phyloP scores from a whole-genome alignment of 768 basidiomycete genomes.

The Lentinula boryana region DNA sequence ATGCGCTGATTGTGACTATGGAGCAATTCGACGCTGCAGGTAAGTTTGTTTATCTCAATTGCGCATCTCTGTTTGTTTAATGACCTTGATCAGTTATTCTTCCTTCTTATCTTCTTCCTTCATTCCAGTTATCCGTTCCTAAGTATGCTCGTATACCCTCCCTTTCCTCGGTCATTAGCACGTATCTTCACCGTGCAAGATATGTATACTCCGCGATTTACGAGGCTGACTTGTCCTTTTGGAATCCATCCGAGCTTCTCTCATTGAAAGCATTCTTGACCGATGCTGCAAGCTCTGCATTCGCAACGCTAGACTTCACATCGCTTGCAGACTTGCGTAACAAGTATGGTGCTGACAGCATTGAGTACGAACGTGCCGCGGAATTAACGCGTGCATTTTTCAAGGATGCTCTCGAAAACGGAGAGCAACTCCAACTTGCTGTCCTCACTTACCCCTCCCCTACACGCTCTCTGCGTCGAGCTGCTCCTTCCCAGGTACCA shows the following conservation, averaged over 20 bases:
- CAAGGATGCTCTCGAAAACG: slow-evolving; percentile 30
- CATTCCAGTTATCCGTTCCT: slow-evolving; percentile 37
- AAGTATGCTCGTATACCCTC: slow-evolving; percentile 27
- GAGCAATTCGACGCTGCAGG: slow-evolving; percentile 52
- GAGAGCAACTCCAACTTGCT: slow-evolving; percentile 38
- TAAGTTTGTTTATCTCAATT: slow-evolving; percentile 20
- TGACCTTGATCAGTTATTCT: slow-evolving; percentile 40
- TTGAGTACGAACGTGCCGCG: slow-evolving; percentile 45
- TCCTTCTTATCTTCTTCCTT: slow-evolving; percentile 41
- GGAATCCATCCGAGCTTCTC: slow-evolving; percentile 27
- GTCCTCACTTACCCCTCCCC: slow-evolving; percentile 41
- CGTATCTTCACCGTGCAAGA: slow-evolving; percentile 52
- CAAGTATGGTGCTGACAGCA: slow-evolving; percentile 43
- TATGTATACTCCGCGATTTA: slow-evolving; percentile 53
- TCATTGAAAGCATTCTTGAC: slow-evolving; percentile 49
- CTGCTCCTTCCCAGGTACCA: slow-evolving; percentile 38
- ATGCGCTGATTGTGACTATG: slow-evolving; percentile 48
- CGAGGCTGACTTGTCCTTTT: slow-evolving; percentile 30
- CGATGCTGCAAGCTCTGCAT: slow-evolving; percentile 41
- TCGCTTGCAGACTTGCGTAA: slow-evolving; percentile 43
- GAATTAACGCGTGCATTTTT: slow-evolving; percentile 44
- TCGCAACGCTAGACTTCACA: slow-evolving; percentile 59
- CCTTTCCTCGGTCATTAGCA: slow-evolving; percentile 48
- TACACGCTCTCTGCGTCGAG: slow-evolving; percentile 28
- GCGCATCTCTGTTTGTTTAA: slow-evolving; percentile 1